A percentile compares a stretch with the other conserved stretches of the same genome.
phyloP scores from a whole-genome alignment of 2,329 filamentous ascomycete species.

The Sporothrix variecibatus region DNA sequence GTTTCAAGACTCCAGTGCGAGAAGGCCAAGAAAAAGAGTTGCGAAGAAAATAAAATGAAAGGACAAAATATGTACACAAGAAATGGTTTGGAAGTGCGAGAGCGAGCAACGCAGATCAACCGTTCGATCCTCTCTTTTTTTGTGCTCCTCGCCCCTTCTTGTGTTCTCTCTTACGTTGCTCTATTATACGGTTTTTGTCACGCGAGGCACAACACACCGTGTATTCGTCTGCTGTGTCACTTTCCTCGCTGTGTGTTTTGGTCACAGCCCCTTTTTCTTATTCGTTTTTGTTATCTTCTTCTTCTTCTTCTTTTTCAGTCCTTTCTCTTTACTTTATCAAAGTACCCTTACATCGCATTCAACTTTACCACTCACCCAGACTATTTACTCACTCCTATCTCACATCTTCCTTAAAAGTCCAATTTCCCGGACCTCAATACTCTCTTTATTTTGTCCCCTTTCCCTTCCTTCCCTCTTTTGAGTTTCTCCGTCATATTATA shows the following conservation, averaged over 20 bases:
- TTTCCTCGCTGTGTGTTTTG: not conserved
- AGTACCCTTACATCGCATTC: too few relatives aligned
- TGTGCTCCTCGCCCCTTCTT: not conserved
- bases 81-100: not conserved
- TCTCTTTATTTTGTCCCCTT: not conserved
- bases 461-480: not conserved
- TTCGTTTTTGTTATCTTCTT: not conserved
- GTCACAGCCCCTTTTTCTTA: not conserved
- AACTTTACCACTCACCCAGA: not conserved
- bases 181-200: slow-evolving; percentile 7
- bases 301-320: not conserved
- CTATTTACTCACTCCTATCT: not conserved
- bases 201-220: slow-evolving; percentile 14
- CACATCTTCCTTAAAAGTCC: not conserved
- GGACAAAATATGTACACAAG: not conserved
- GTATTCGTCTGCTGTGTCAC: slow-evolving; percentile 10
- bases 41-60: not conserved
- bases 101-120: not conserved
- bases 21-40: not conserved
- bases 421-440: not conserved
- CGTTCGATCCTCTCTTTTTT: not conserved
- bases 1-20: not conserved
- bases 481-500: not conserved
- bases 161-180: not conserved
- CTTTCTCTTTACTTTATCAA: not conserved